These are phyloP conservation scores for Tephrocybe sp. DNA, from an alignment of 768 basidiomycete species.

Conservation along the genomic window DNA sequence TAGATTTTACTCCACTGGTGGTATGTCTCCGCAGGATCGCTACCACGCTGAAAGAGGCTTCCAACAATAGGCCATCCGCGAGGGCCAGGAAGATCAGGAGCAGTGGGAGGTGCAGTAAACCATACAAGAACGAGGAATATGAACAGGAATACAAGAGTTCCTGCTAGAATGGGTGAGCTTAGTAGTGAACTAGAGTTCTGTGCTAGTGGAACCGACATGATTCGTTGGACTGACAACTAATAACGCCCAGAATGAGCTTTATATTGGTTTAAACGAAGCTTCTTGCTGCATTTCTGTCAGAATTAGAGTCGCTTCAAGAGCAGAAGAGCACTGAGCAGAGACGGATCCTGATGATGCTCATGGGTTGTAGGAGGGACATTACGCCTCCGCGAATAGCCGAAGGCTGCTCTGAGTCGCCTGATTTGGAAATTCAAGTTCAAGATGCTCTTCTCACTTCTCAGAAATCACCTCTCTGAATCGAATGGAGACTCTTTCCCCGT, in stretches of 20 bases:
- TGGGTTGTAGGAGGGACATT: no score
- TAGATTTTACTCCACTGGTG: slow-evolving; percentile 18
- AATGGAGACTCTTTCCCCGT: no score
- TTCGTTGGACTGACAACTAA: not conserved
- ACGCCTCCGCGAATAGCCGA: no score
- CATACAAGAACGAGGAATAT: slow-evolving; percentile 5
- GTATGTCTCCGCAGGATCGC: slow-evolving; percentile 17
- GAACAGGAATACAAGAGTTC: not conserved
- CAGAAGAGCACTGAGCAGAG: no score
- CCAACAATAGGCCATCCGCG: slow-evolving; percentile 18
- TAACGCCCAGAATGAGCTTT: not conserved
- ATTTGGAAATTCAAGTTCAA: no score
- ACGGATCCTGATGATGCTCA: no score
- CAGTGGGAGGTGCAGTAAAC: slow-evolving; percentile 6
- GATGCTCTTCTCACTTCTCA: no score
- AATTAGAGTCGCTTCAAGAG: no score
- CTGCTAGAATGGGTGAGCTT: not conserved
- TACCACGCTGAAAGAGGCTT: slow-evolving; percentile 17
- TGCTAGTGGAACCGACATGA: not conserved
- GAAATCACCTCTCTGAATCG: no score
- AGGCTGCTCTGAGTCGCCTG: no score
- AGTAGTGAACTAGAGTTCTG: not conserved
- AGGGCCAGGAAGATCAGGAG: slow-evolving; percentile 17
- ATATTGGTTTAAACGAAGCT: no score
- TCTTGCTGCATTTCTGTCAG: no score